phyloP scores from a whole-genome alignment of 768 basidiomycete species.

The Suillus plorans region DNA sequence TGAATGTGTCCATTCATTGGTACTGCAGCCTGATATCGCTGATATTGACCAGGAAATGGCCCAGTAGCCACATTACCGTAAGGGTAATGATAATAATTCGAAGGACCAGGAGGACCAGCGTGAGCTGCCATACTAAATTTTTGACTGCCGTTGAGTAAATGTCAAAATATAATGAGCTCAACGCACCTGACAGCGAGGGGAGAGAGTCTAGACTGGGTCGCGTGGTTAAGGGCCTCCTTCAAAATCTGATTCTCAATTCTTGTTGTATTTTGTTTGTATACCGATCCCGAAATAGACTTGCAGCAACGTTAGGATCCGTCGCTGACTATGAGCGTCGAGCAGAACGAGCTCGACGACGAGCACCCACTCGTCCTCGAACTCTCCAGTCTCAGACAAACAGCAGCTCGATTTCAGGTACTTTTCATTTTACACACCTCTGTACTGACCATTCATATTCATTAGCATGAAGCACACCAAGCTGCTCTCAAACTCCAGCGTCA shows the following conservation, averaged over 20 bases:
- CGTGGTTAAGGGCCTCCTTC: slow-evolving; percentile 5
- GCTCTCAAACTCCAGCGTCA: slow-evolving; percentile 66
- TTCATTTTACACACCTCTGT: neutral
- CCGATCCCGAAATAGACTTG: slow-evolving; percentile 12
- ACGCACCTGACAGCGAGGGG: neutral
- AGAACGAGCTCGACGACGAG: slow-evolving; percentile 26
- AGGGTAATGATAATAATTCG: slow-evolving; percentile 22
- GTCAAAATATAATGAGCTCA: neutral
- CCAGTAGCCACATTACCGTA: neutral
- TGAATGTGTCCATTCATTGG: slow-evolving; percentile 40
- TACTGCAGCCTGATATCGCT: slow-evolving; percentile 34
- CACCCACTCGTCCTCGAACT: slow-evolving; percentile 50
- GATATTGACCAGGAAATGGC: slow-evolving; percentile 27
- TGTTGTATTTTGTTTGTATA: slow-evolving; percentile 20
- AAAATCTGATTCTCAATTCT: neutral
- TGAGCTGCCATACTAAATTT: neutral
- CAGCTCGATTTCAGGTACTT: slow-evolving; percentile 51
- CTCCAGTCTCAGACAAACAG: slow-evolving; percentile 42
- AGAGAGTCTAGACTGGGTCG: neutral
- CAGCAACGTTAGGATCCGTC: slow-evolving; percentile 12
- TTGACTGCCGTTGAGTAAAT: neutral
- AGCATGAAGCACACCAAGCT: slow-evolving; percentile 73
- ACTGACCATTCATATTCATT: neutral
- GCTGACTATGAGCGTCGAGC: neutral
- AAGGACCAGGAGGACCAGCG: slow-evolving; percentile 19